Conservation (phyloP, 1,284 basidiomycete species). For the Xerocomus nothofagi region DNA sequence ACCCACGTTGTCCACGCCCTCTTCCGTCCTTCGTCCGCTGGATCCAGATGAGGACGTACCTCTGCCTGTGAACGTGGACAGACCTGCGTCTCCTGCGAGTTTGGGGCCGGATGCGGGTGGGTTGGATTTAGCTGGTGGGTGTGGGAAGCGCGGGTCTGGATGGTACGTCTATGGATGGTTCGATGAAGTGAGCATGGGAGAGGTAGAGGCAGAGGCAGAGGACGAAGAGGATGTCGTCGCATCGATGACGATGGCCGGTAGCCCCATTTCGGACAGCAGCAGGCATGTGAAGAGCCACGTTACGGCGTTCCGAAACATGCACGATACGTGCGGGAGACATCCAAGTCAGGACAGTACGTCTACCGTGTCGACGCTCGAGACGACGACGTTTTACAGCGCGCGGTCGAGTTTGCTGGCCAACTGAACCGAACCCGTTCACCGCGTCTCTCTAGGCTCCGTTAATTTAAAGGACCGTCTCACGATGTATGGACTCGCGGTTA, state of each 20-base stretch:
- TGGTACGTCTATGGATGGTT: slow-evolving; percentile 38
- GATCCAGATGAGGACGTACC: slow-evolving; percentile 4
- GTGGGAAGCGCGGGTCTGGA: slow-evolving; percentile 35
- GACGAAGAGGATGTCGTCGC: neutral
- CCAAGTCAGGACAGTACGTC: slow-evolving; percentile 30
- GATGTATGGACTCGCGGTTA: neutral
- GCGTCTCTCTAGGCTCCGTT: too few species aligned
- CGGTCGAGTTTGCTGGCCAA: slow-evolving; percentile 28
- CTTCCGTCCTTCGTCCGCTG: slow-evolving; percentile 1
- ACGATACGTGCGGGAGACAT: slow-evolving; percentile 13
- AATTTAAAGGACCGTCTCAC: neutral
- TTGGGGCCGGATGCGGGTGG: slow-evolving; percentile 32
- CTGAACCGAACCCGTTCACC: neutral
- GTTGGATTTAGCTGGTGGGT: slow-evolving; percentile 30
- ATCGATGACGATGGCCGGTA: neutral
- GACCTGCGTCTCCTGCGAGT: slow-evolving; percentile 22
- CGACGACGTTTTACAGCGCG: slow-evolving; percentile 32
- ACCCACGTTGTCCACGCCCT: slow-evolving; percentile 19
- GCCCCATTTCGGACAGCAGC: neutral
- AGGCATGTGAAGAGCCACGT: slow-evolving; percentile 16
- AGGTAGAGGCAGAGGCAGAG: too few species aligned
- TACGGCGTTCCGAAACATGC: slow-evolving; percentile 12
- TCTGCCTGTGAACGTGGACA: slow-evolving; percentile 5
- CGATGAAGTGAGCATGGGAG: slow-evolving; percentile 21
- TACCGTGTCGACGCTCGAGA: slow-evolving; percentile 25